Evolutionary conservation across 2,329 filamentous ascomycete genomes (phyloP), one percentile per base, ranked within the genome.

Genomic region (Aspergillus phoenicis): DNA sequence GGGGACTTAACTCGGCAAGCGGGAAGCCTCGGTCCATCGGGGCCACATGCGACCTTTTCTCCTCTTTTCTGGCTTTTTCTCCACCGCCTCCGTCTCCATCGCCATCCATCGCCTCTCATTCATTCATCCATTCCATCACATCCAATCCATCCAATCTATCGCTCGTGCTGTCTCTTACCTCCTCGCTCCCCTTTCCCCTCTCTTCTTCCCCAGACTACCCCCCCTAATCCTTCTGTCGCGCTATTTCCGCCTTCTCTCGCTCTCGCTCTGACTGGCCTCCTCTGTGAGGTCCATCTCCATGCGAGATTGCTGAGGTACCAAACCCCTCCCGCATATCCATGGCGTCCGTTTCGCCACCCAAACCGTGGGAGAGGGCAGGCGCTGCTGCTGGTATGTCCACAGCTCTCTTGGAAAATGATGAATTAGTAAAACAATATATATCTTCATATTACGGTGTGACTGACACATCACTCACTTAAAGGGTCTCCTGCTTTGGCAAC

Each of bases 311-410:
- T 73, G 66, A 71, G 60, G 64, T 57, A 58, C 60, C 47, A 52
- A 13, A 58, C 59, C 52, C 57, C 61, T 58, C 61, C 62, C 62
- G 61, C 61, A 60, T 68, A 65, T 64, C 69, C 66, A 87, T 87
- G 84, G 83, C 84, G 71, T 80, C 83, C 67, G 81, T 82, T 66
- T 97, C 94, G 77, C 95, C 95, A 74, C 95, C 95, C 59, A 99
- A 99, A 81, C 95, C 95, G 51, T 99, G 95, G 95, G 95, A 99
- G 81, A 87, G 89, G 77, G 85, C 89, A 67, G 90, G 89, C 78
- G 82, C 82, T 68, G 73, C 81, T 66, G 73, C 82, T 72, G 77
- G 85, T 73, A 78, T 85, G 88, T 80, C 71, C 52, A 48, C 53
- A 52, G 5, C 56, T 36, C 33, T 36, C 11, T 13, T 36, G 33